These are phyloP conservation scores for Amaranthus palmeri DNA, from an alignment of 148 eudicot genomes.

Conservation along the genomic window DNA sequence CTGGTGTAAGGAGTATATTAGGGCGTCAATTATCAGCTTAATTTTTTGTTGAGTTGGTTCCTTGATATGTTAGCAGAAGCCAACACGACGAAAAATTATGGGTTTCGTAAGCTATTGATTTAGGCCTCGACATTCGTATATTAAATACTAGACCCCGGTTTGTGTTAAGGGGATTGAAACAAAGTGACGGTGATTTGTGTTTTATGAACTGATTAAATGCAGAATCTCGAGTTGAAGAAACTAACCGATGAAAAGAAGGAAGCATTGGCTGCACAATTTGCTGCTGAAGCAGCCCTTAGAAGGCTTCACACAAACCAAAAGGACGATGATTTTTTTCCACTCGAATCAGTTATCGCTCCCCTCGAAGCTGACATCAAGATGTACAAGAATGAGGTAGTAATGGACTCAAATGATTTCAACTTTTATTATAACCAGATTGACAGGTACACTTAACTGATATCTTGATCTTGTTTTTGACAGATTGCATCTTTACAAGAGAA, in stretches of 20 bases:
- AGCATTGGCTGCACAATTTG: conserved; percentile 89
- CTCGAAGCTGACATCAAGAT: conserved; percentile 89
- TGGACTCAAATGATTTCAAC: not conserved
- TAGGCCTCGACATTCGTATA: no score
- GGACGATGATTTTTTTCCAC: conserved; percentile 58
- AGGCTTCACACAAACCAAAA: conserved; percentile 72
- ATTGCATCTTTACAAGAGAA: conserved; percentile 62
- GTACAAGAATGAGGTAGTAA: conserved; percentile 57
- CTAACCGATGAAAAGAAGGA: conserved; percentile 69
- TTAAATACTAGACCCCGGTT: not conserved
- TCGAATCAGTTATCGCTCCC: conserved; percentile 77
- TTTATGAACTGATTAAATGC: conserved; percentile 24
- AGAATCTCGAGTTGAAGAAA: conserved; percentile 78
- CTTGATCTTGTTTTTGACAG: conserved; percentile 27
- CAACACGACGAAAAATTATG: no score
- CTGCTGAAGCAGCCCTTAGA: conserved; percentile 86
- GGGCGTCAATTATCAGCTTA: no score
- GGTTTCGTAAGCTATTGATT: no score
- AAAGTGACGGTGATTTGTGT: not conserved
- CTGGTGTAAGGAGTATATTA: no score
- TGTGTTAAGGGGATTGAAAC: not conserved
- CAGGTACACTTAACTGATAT: not conserved
- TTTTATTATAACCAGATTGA: not conserved
- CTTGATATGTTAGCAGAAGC: no score
- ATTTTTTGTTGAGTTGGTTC: no score